These are phyloP conservation scores for Pichia sp. DNA, from an alignment of 1,139 yeast genomes.

Conservation along the genomic window DNA sequence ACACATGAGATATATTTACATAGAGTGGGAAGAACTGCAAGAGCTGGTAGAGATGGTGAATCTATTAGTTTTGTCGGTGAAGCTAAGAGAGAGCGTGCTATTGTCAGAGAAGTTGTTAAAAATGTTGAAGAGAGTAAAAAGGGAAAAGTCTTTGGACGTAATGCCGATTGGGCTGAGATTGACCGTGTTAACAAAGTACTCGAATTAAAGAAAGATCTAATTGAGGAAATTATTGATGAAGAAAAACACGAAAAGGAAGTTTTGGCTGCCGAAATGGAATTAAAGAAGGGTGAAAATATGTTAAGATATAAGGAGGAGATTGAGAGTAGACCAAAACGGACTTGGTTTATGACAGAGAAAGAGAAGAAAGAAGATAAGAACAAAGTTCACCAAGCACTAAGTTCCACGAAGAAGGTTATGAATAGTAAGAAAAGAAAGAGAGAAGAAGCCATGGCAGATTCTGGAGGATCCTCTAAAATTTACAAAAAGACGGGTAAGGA, in stretches of 20 bases:
- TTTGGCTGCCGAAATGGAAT: constrained; percentile 84
- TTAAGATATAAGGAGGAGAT: constrained; percentile 79
- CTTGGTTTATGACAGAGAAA: constrained; percentile 86
- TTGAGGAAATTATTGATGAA: constrained; percentile 78
- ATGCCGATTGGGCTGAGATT: constrained; percentile 80
- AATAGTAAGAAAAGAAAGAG: constrained; percentile 61
- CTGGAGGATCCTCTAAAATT: constrained; percentile 37
- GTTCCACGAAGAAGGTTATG: constrained; percentile 36
- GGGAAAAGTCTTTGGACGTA: constrained; percentile 60
- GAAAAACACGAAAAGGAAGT: constrained; percentile 87
- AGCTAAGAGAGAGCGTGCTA: constrained; percentile 71
- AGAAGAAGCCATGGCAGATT: constrained; percentile 48
- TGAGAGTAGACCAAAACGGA: constrained; percentile 84
- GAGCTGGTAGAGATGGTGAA: constrained; percentile 96
- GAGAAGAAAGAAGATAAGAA: constrained; percentile 58
- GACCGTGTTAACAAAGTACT: constrained; percentile 62
- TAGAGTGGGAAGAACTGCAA: constrained; percentile 98
- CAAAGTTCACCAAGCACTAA: constrained; percentile 37
- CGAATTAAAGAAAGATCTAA: constrained; percentile 51
- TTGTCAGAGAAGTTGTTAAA: constrained; percentile 84
- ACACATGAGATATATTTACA: constrained; percentile 85
- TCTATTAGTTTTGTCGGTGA: constrained; percentile 95
- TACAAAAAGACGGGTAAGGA: constrained; percentile 71
- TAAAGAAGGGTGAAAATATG: constrained; percentile 78
- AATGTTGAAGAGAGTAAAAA: constrained; percentile 42